A percentile compares a stretch with the other conserved stretches of the same genome.
Conservation (phyloP, 2,329 filamentous ascomycete species). For the Clarireedia homoeocarpa region DNA sequence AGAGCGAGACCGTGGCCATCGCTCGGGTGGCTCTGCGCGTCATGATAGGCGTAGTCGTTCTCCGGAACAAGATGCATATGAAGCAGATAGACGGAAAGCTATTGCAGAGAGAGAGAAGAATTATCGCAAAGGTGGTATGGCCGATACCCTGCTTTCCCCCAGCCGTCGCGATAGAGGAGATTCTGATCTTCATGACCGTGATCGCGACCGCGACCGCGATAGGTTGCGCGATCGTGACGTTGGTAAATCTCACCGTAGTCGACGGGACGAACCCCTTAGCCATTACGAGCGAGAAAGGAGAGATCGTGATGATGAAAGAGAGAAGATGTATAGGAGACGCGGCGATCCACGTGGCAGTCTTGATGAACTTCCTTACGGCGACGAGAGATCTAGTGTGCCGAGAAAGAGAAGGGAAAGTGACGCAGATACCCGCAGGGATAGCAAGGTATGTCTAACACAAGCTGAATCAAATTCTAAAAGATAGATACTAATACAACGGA, state of each 20-base stretch:
- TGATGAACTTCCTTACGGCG: conserved; percentile 88
- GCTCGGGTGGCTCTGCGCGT: conserved; percentile 41
- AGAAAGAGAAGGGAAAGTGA: conserved; percentile 76
- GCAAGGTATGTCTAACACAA: conserved; percentile 39
- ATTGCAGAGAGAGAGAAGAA: conserved; percentile 91
- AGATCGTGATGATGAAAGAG: conserved; percentile 83
- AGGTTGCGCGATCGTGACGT: conserved; percentile 29
- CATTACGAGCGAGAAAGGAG: conserved; percentile 81
- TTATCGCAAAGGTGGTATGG: conserved; percentile 73
- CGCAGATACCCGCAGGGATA: conserved; percentile 54
- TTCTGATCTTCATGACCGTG: conserved; percentile 27
- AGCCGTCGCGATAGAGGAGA: conserved; percentile 32
- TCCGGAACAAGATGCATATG: conserved; percentile 89
- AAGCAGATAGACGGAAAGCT: conserved; percentile 88
- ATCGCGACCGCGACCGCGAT: conserved; percentile 30
- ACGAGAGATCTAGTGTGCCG: conserved; percentile 55
- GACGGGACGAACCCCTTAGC: conserved; percentile 53
- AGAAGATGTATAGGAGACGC: conserved; percentile 78
- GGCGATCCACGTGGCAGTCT: conserved; percentile 67
- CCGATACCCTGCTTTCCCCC: conserved; percentile 49
- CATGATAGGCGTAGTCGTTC: conserved; percentile 65
- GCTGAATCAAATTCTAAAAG: background rate
- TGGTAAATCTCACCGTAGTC: conserved; percentile 37
- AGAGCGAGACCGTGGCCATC: conserved; percentile 58
- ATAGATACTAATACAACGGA: conserved; percentile 10